A percentile compares a stretch with the other conserved stretches of the same genome.
These are phyloP conservation scores for Aspergillus awamori DNA, from an alignment of 2,329 filamentous ascomycete species.

Conservation along the genomic window DNA sequence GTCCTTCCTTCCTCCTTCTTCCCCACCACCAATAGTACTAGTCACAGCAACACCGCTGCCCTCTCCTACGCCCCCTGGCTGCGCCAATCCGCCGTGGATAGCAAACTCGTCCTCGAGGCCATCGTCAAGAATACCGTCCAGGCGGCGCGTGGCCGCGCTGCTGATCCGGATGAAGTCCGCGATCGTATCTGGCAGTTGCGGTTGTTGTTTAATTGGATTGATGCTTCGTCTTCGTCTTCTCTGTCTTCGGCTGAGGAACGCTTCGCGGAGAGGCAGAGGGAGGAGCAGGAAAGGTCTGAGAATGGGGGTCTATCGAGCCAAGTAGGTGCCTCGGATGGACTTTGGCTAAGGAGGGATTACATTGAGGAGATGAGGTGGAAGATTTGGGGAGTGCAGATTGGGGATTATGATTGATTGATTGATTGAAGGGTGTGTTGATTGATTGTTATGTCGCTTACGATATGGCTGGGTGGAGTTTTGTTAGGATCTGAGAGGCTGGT, in stretches of 20 bases:
- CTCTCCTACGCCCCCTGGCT: conserved; percentile 53
- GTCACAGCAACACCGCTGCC: conserved; percentile 29
- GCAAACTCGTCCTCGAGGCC: conserved; percentile 66
- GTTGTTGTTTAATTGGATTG: conserved; percentile 69
- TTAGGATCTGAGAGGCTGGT: neutral
- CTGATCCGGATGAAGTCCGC: conserved; percentile 49
- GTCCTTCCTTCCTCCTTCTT: conserved; percentile 56
- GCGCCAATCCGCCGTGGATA: conserved; percentile 68
- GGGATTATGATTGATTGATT: conserved; percentile 14
- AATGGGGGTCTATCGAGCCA: conserved; percentile 2
- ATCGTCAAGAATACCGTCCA: conserved; percentile 41
- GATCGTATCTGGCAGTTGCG: conserved; percentile 65
- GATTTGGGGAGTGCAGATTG: conserved; percentile 44
- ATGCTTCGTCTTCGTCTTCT: conserved; percentile 32
- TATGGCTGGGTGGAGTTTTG: neutral
- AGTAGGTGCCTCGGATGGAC: conserved; percentile 26
- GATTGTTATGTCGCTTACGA: conserved; percentile 5
- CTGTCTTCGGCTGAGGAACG: conserved; percentile 35
- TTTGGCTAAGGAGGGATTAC: conserved; percentile 45
- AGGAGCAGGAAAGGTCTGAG: neutral
- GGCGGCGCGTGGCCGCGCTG: conserved; percentile 35
- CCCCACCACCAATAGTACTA: conserved; percentile 20
- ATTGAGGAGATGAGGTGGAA: conserved; percentile 46
- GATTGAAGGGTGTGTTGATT: neutral
- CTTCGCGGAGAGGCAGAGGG: conserved; percentile 37